Base-by-base conservation (phyloP, 805 yeast species). In the Dipodascopsis tothii region DNA sequence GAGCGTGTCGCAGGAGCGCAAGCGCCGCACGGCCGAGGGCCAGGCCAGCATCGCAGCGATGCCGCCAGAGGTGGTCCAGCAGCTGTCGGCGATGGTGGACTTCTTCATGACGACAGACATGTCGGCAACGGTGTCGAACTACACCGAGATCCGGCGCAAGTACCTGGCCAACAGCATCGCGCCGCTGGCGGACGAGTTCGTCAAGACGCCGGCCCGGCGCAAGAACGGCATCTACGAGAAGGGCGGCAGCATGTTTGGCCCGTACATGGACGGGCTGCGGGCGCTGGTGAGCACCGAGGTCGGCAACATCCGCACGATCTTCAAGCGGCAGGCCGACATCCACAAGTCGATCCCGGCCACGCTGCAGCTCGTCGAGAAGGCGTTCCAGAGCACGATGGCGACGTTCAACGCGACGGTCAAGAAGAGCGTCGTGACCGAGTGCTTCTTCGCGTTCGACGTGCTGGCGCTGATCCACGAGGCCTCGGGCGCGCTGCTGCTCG, bases 371-470 rank as follows among this genome's bases (percentile, higher is more conserved):
- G 35, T 55, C 21, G 56, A 51, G 40, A 52, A 48, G 25, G 48
- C 32, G 16, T 46, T 57, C 39, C 43, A 50, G 33, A 40, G 49
- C 28, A 54, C 53, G 7, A 41, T 51, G 22, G 40, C 43, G 23
- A 35, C 50, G 6, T 34, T 55, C 34, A 45, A 43, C 16, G 20
- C 32, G 30, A 21, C 44, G 27, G 68, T 76, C 5, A 69, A 68
- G 34, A 55, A 57, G 27, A 69, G 72, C 43, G 53, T 71, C 25
- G 65, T 66, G 5, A 69, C 70, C 20, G 75, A 77, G 46, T 77
- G 78, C 2, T 58, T 77, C 7, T 61, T 77, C 43, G 67, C 70
- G 19, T 78, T 77, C 61, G 87, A 81, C 53, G 56, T 82, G 21
- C 68, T 78, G 14, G 84, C 80, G 41, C 63, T 68, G 45, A 60